Evolutionary conservation across 257 asterid genomes (phyloP), one percentile per base, ranked within the genome.

Genomic region (Fraxinus quadrangulata): DNA sequence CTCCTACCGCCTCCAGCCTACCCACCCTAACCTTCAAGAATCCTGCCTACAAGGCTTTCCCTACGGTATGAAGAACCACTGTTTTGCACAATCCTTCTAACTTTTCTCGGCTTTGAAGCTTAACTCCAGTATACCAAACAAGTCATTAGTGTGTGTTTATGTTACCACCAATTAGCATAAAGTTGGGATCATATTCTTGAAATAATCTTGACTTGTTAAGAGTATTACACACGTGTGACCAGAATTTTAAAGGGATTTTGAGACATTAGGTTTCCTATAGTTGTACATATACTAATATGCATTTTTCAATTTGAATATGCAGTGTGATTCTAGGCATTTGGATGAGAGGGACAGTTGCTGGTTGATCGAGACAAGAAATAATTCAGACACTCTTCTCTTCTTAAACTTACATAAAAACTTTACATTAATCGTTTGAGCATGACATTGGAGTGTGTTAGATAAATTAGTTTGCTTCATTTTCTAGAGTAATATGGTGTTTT

Each of bases 21-120:
- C 87, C 49, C 95, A 92, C 63, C 93, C 97, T 21, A 90, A 92
- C 72, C 93, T 90, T 78, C 96, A 89, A 79, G 86, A 87, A 19
- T 73, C 81, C 14, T 34, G 33, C 49, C 40, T 49, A 3, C 83
- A 77, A 16, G 78, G 71, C 28, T 13, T 75, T 78, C 75, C 26
- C 69, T 74, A 84, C 9, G 78, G 80, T 83, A 82, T 17, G 23
- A 16, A 12, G 7, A 63, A 63, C 17, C 36, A 0, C 2, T 7
- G 10, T 56, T 59, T 9, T 0, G 45, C 2, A 39, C 13, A 39
- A 37, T 37, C 7, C 42, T 37, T 36, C 0, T 37, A 8, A 37
- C 11, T 7, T 37, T 37, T 37, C 42, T 39, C 12, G 13, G 12
- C 45, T 39, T 39, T 39, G 45, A 39, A n/a, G n/a, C n/a, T 40